phyloP scores from a whole-genome alignment of 2,329 filamentous ascomycete genomes.

The Fusarium annulatum region DNA sequence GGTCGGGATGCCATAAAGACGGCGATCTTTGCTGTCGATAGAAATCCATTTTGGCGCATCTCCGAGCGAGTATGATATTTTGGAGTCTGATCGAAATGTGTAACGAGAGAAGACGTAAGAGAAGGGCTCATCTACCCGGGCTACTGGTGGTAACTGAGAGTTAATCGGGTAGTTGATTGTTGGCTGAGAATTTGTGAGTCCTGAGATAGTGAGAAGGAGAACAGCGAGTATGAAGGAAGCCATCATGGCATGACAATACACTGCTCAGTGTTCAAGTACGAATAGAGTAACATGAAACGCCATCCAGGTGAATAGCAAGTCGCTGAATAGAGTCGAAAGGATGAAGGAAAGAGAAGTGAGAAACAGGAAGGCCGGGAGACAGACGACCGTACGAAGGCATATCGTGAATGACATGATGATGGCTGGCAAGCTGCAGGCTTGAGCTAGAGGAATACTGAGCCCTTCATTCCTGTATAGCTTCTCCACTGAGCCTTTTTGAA shows the following conservation, averaged over 20 bases:
- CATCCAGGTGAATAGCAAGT: conserved; percentile 30
- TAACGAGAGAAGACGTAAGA: conserved; percentile 76
- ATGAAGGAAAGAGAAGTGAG: conserved; percentile 22
- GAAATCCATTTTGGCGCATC: conserved; percentile 78
- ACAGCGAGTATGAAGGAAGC: conserved; percentile 43
- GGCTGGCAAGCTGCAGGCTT: conserved; percentile 44
- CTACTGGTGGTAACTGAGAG: conserved; percentile 84
- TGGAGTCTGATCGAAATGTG: conserved; percentile 76
- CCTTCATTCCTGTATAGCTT: conserved; percentile 53
- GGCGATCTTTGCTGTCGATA: conserved; percentile 72
- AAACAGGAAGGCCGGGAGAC: conserved; percentile 23
- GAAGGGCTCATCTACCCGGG: conserved; percentile 74
- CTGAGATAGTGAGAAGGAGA: conserved; percentile 45
- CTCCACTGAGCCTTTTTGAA: conserved; percentile 40
- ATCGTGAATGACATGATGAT: conserved; percentile 42
- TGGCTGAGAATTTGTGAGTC: conserved; percentile 53
- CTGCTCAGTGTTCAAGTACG: conserved; percentile 36
- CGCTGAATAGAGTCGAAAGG: conserved; percentile 21
- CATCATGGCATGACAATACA: conserved; percentile 45
- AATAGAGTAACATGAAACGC: conserved; percentile 28
- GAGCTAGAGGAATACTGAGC: conserved; percentile 44
- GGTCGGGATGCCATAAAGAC: conserved; percentile 76
- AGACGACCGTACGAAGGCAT: conserved; percentile 34
- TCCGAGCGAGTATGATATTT: conserved; percentile 74
- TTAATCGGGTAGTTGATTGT: conserved; percentile 78